These are phyloP conservation scores for Salvia rosmarinus DNA, from an alignment of 257 asterid species.

Conservation along the genomic window DNA sequence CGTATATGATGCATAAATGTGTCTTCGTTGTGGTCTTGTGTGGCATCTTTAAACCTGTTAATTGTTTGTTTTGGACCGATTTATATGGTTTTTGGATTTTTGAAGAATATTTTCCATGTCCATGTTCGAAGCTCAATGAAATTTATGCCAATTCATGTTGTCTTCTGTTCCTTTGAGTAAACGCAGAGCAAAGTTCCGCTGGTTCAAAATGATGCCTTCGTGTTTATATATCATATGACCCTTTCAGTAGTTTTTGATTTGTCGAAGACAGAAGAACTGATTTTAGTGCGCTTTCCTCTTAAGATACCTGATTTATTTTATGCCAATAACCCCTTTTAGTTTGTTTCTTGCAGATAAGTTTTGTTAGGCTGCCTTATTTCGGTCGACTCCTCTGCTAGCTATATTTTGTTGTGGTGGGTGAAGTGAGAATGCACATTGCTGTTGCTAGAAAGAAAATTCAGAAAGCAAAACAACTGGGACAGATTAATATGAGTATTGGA, in stretches of 20 bases:
- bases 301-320: not conserved
- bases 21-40: not conserved
- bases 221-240: not conserved
- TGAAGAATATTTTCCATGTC: not conserved
- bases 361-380: constrained; percentile 22
- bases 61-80: not conserved
- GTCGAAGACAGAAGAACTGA: not conserved
- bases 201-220: not conserved
- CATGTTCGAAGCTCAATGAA: not conserved
- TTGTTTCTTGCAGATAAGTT: constrained; percentile 34
- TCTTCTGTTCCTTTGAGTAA: not conserved
- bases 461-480: constrained; percentile 44
- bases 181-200: too few species aligned
- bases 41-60: not conserved
- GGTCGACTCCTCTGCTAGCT: constrained; percentile 2
- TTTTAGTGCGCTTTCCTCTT: not conserved
- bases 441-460: constrained; percentile 44
- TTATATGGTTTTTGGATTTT: not conserved
- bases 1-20: not conserved
- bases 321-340: not conserved
- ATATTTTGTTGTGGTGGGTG: constrained; percentile 38
- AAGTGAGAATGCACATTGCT: constrained; percentile 75
- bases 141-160: not conserved
- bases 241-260: constrained; percentile 7
- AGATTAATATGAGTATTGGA: constrained; percentile 70